Conservation (phyloP, 345 rosid genomes). For the Hibiscus trionum region DNA sequence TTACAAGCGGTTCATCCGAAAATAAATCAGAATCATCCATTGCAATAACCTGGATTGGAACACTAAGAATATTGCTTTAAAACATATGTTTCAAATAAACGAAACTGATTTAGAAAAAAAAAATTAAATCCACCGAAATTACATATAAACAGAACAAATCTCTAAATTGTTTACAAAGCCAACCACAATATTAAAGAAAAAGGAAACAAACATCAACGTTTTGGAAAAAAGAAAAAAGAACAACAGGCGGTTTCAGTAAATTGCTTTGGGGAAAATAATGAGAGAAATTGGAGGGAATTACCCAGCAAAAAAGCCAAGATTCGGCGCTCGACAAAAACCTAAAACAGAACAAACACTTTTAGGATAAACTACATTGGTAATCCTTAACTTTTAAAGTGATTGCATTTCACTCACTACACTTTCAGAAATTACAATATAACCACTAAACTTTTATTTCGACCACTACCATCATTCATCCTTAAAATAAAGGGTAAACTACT, state of each 20-base stretch:
- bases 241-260: background rate
- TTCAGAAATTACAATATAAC: no score
- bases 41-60: background rate
- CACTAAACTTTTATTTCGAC: no score
- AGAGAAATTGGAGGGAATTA: background rate
- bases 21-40: constrained; percentile 6
- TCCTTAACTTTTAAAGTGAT: no score
- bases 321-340: background rate
- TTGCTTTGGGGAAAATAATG: background rate
- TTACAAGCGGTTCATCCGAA: constrained; percentile 9
- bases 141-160: background rate
- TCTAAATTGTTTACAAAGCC: background rate
- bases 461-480: no score
- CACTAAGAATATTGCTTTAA: background rate
- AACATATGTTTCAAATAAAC: background rate
- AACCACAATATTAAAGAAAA: background rate
- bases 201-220: background rate
- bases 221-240: background rate
- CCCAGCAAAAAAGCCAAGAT: background rate
- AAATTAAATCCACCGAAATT: background rate
- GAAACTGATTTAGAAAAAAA: background rate
- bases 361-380: no score
- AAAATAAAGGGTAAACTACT: no score
- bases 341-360: background rate
- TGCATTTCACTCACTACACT: no score